Conservation (phyloP, 1,139 yeast species). For the Hemisphaericaspora subhashii region DNA sequence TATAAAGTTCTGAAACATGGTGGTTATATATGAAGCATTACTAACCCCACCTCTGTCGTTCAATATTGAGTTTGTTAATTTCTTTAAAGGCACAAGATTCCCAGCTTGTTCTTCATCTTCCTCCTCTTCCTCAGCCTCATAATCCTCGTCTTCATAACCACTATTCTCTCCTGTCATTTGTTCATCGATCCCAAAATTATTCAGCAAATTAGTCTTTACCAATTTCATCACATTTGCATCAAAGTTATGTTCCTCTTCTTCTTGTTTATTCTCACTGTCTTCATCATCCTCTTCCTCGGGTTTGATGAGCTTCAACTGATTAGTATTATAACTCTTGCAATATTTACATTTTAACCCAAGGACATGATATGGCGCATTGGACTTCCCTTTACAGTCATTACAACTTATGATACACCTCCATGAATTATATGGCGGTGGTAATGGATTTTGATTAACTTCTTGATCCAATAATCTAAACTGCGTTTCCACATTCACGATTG, state of each 20-base stretch:
- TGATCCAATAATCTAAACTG: slow-evolving; percentile 83
- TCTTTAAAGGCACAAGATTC: slow-evolving; percentile 28
- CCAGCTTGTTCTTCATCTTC: slow-evolving; percentile 20
- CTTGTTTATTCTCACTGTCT: slow-evolving; percentile 16
- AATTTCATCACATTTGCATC: slow-evolving; percentile 28
- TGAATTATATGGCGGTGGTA: slow-evolving; percentile 74
- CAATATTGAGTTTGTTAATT: slow-evolving; percentile 26
- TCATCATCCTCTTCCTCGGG: slow-evolving; percentile 48
- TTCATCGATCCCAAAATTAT: slow-evolving; percentile 37
- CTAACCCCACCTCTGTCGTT: slow-evolving; percentile 14
- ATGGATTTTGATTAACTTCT: slow-evolving; percentile 72
- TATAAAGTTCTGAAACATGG: slow-evolving; percentile 42
- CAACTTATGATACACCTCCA: slow-evolving; percentile 83
- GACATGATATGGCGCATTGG: slow-evolving; percentile 75
- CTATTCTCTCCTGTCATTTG: slow-evolving; percentile 11
- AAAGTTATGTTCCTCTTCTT: slow-evolving; percentile 10
- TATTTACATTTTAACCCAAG: slow-evolving; percentile 85
- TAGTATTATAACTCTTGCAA: slow-evolving; percentile 85
- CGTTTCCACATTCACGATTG: slow-evolving; percentile 83
- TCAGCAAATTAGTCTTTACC: slow-evolving; percentile 37
- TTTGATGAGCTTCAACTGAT: slow-evolving; percentile 63
- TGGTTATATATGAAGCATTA: slow-evolving; percentile 34
- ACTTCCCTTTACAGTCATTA: slow-evolving; percentile 86
- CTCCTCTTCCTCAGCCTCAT: slow-evolving; percentile 17
- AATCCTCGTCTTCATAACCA: slow-evolving; percentile 15